Evolutionary conservation across 1,284 basidiomycete species (phyloP), one percentile per base, ranked within the genome.

Genomic region (Tremellales sp.): DNA sequence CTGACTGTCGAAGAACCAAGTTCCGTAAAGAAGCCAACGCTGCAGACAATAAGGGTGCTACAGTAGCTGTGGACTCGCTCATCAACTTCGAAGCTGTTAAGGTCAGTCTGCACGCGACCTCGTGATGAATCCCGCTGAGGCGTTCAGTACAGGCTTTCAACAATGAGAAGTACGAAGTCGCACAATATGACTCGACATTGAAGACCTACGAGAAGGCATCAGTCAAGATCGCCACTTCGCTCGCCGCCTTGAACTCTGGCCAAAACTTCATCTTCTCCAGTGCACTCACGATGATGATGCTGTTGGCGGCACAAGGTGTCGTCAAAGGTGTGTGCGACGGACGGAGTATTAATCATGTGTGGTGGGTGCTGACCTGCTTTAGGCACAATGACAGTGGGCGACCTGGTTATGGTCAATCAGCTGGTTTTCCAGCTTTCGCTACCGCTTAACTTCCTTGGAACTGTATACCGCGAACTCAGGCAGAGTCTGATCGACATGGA

Each of bases 51-150:
- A 87, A 87, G 66, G 93, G 91, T 11, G 96, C 96, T 0, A 90
- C 90, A 0, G 83, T 87, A 1, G 90, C 90, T 1, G 90, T 97
- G 10, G 96, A 98, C 69, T 90, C 91, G 0, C 76, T 98, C 47
- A 92, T 98, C 72, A 98, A 98, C 69, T 98, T 90, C 65, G 94
- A 98, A 72, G 94, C 94, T 12, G 94, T 98, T 62, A 98, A 98
- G 81, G 90, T 89, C 50, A 42, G 72, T 53, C n/a, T 46, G 13
- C 27, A 43, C 27, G 11, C 21, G 19, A n/a, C 19, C 39, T 40
- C 17, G n/a, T 6, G 8, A 41, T 41, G 13, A 29, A 46, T 21
- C 23, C 47, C 17, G 47, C 19, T 52, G 15, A 49, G 42, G 44
- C 46, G 46, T 57, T n/a, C 19, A 36, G 43, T 56, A 19, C 70